Evolutionary conservation across 2,329 filamentous ascomycete genomes (phyloP).

Genomic region (Pyricularia sp.): DNA sequence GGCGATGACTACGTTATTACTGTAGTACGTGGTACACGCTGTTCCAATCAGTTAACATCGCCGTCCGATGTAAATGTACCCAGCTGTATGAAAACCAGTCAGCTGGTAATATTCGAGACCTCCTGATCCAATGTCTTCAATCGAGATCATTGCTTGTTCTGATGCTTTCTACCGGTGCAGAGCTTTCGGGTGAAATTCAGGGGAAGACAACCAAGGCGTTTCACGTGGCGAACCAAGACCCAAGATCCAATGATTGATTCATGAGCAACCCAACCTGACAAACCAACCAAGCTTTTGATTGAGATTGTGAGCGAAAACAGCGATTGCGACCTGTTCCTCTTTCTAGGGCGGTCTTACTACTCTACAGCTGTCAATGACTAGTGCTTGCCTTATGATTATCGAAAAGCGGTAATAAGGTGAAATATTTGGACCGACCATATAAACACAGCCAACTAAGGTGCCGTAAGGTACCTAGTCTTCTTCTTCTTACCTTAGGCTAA

Average conservation of each 20-base stretch:
- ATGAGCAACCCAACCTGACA: not conserved
- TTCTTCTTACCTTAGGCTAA: too few relatives aligned
- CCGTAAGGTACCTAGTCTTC: too few relatives aligned
- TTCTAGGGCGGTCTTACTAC: not conserved
- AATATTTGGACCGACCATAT: not conserved
- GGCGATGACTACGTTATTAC: not conserved
- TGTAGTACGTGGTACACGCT: not conserved
- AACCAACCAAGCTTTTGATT: not conserved
- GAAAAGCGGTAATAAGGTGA: not conserved
- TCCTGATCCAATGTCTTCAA: not conserved
- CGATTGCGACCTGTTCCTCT: not conserved
- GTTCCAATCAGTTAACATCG: not conserved
- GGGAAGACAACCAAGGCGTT: not conserved
- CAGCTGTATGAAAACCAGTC: not conserved
- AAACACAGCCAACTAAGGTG: not conserved
- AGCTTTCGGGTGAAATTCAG: not conserved
- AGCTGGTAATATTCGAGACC: not conserved
- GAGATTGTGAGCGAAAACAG: not conserved
- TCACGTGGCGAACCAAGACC: not conserved
- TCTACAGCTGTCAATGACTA: not conserved
- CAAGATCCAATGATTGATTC: not conserved
- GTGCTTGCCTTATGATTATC: not conserved
- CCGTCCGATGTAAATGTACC: not conserved
- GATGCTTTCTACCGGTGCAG: not conserved
- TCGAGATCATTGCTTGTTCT: not conserved